These are phyloP conservation scores for Pythium grandisporangium DNA, from an alignment of 352 stramenopile species.

Conservation along the genomic window DNA sequence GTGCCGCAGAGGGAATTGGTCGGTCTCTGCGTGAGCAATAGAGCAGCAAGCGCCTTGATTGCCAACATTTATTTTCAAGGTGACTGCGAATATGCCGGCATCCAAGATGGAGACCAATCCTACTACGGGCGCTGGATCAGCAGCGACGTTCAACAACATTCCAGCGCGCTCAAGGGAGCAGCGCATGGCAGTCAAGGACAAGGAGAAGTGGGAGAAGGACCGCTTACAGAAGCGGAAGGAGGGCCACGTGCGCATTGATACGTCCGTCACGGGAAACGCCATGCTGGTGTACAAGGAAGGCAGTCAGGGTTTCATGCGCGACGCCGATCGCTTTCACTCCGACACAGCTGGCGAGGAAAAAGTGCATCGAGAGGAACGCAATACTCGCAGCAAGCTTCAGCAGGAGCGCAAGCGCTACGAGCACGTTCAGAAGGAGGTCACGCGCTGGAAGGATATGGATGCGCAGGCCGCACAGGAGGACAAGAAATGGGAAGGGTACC, in stretches of 20 bases:
- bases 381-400: conserved; percentile 34
- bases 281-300: conserved; percentile 57
- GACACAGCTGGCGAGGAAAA: conserved; percentile 84
- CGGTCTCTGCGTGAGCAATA: no score
- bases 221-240: conserved; percentile 54
- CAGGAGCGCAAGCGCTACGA: conserved; percentile 63
- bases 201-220: conserved; percentile 74
- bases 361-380: conserved; percentile 36
- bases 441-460: conserved; percentile 84
- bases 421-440: conserved; percentile 55
- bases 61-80: no score
- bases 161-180: conserved; percentile 54
- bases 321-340: conserved; percentile 85
- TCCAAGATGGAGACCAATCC: no score
- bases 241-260: conserved; percentile 61
- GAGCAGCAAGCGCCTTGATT: no score
- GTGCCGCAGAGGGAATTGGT: no score
- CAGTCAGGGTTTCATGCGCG: conserved; percentile 72
- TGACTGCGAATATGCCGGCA: no score
- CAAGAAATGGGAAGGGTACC: conserved; percentile 43
- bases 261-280: conserved; percentile 41
- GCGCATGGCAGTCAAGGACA: conserved; percentile 59
- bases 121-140: no score
- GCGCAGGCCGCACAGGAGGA: conserved; percentile 48
- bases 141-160: conserved; percentile 76